Conservation (phyloP, 2,329 filamentous ascomycete genomes). For the Penicillium concentricum region DNA sequence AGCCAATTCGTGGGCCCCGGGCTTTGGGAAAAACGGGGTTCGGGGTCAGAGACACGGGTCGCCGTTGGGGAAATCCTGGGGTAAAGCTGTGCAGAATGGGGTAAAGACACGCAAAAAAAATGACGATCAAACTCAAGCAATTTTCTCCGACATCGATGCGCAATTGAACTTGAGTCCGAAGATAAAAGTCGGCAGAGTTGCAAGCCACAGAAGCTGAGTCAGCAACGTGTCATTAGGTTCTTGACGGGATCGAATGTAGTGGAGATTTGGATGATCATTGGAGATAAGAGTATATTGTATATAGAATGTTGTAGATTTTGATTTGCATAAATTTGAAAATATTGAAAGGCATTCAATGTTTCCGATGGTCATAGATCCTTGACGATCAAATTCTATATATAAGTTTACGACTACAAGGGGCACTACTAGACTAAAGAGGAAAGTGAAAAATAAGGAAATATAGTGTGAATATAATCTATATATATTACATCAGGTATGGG, state of each 20-base stretch:
- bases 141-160: not conserved
- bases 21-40: constrained; percentile 5
- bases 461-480: not conserved
- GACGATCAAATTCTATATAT: too few species aligned
- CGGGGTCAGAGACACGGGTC: constrained; percentile 1
- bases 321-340: not conserved
- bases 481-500: too few species aligned
- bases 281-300: not conserved
- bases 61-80: not conserved
- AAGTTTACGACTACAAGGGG: too few species aligned
- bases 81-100: constrained; percentile 5
- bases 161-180: constrained; percentile 3
- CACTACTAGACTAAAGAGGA: not conserved
- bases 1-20: constrained; percentile 4
- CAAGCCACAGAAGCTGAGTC: constrained; percentile 5
- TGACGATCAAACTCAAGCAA: not conserved
- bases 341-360: not conserved
- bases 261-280: not conserved
- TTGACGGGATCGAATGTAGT: not conserved
- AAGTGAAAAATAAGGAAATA: not conserved
- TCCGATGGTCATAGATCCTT: not conserved
- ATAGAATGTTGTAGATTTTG: not conserved
- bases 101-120: constrained; percentile 4
- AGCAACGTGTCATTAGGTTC: constrained; percentile 6
- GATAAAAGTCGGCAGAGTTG: constrained; percentile 5